Evolutionary conservation across 2,329 filamentous ascomycete genomes (phyloP).

Genomic region (Ophiostoma ips): DNA sequence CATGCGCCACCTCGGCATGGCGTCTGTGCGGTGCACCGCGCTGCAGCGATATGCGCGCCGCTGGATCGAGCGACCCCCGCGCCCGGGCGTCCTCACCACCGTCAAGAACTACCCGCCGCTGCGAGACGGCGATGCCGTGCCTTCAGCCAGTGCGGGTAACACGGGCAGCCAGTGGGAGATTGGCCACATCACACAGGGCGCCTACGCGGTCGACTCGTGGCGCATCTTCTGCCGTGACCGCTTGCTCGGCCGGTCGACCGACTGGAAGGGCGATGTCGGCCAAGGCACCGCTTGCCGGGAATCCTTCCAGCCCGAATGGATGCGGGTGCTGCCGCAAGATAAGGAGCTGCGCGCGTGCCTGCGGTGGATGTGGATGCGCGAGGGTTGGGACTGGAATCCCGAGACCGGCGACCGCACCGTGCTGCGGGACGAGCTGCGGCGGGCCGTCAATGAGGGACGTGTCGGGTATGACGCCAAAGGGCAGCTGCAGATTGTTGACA

Average conservation of each 20-base stretch:
- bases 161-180: slow-evolving; percentile 57
- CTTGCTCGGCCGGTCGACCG: slow-evolving; percentile 48
- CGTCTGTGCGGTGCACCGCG: slow-evolving; percentile 49
- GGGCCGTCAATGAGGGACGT: slow-evolving; percentile 41
- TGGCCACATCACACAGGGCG: slow-evolving; percentile 67
- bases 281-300: not conserved
- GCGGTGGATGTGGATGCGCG: slow-evolving; percentile 82
- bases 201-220: slow-evolving; percentile 81
- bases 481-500: slow-evolving; percentile 19
- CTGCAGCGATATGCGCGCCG: slow-evolving; percentile 56
- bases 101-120: slow-evolving; percentile 32
- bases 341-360: slow-evolving; percentile 83
- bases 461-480: slow-evolving; percentile 42
- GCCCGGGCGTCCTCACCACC: slow-evolving; percentile 37
- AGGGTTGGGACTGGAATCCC: slow-evolving; percentile 72
- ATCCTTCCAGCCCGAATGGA: slow-evolving; percentile 65
- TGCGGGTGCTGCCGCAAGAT: slow-evolving; percentile 66
- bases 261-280: slow-evolving; percentile 45
- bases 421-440: slow-evolving; percentile 37
- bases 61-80: slow-evolving; percentile 54
- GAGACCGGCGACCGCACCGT: slow-evolving; percentile 48
- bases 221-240: slow-evolving; percentile 82
- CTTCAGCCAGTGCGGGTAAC: slow-evolving; percentile 17
- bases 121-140: slow-evolving; percentile 10
- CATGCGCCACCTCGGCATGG: slow-evolving; percentile 59